Evolutionary conservation across 2,329 filamentous ascomycete genomes (phyloP), one percentile per base, ranked within the genome.

Genomic region (Didymella lethalis): DNA sequence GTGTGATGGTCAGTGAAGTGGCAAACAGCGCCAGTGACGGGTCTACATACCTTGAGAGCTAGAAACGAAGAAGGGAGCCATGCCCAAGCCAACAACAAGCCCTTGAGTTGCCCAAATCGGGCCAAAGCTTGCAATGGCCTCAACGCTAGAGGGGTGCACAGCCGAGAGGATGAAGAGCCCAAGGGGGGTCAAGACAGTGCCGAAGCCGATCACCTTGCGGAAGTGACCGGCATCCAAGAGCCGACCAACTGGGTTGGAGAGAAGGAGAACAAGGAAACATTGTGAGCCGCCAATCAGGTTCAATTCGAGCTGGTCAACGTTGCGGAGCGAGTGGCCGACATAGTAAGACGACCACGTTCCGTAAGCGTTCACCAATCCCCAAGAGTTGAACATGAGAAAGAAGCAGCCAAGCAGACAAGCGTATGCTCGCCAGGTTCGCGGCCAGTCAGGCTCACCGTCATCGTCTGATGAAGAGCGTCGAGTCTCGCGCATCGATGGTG

Each of bases 11-110:
- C 43, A 66, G 59, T 31, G 20, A 54, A 62, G 16, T 26, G 51
- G 45, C 34, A 5, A 32, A 48, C 28, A 23, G 1, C 6, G 1
- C 23, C 28, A 3, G 10, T n/a, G 28, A 20, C 25, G 20, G 3
- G 6, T 12, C 14, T 28, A 69, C 77, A 57, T 76, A 82, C 80
- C 75, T 72, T 83, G 81, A 25, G 81, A 83, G 61, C 81, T 82
- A 25, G 78, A 78, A 4, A 83, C 82, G 62, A 84, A 84, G 69
- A 82, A 83, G 62, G 81, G 83, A n/a, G 80, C 77, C 81, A 83
- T 83, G 10, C 82, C 82, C 10, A 83, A 57, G 5, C 81, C 80
- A 26, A 76, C 76, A 36, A 83, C 67, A 38, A 84, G 65, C 4
- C 81, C 82, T 65, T 83, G 81, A 4, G 79, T 80, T 11, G 79